Evolutionary conservation across 148 eudicot species (phyloP).

Genomic region (Rhododendron simsii): DNA sequence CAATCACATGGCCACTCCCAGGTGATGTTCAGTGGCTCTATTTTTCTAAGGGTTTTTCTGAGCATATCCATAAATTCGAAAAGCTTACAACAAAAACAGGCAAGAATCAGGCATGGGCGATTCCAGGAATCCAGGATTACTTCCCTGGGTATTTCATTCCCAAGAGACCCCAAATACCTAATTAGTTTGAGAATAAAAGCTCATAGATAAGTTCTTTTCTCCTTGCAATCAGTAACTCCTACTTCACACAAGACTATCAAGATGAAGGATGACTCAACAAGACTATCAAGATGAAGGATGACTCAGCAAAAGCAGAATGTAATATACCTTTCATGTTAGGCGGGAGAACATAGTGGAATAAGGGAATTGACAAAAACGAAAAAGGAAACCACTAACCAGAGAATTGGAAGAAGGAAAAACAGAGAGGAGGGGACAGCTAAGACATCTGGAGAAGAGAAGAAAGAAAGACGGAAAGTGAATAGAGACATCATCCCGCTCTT

Average conservation of each 20-base stretch:
- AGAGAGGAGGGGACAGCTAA: background rate
- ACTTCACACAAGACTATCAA: background rate
- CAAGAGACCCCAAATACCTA: background rate
- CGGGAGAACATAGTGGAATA: background rate
- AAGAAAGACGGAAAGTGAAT: background rate
- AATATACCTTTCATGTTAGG: background rate
- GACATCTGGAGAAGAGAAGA: background rate
- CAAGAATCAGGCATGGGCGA: background rate
- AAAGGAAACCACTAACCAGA: background rate
- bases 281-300: background rate
- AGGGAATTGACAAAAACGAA: background rate
- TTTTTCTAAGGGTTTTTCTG: background rate
- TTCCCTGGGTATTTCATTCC: background rate
- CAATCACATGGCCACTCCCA: background rate
- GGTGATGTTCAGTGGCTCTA: background rate
- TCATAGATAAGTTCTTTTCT: background rate
- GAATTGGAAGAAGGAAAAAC: background rate
- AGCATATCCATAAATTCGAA: background rate
- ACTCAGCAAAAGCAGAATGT: background rate
- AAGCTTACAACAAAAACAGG: background rate
- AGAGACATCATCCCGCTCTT: background rate
- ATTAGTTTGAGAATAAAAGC: background rate
- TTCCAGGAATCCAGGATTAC: background rate
- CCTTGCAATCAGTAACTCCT: background rate
- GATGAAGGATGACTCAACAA: background rate